Conservation (phyloP, 768 basidiomycete genomes). For the Paxillus rubicundulus region DNA sequence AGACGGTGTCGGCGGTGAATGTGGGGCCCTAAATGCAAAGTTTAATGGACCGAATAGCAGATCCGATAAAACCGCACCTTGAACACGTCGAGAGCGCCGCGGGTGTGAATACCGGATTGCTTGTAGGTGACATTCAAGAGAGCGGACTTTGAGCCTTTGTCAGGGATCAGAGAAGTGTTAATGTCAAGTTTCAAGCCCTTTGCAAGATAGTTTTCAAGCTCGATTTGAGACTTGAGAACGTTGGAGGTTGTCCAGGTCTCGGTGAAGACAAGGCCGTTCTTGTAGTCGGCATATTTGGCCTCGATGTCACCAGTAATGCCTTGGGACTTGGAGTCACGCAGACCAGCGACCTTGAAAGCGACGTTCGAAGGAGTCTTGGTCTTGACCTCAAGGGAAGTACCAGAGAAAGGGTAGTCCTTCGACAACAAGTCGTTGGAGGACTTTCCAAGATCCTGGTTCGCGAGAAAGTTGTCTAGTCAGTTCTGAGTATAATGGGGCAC, state of each 20-base stretch:
- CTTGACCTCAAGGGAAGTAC: conserved; percentile 77
- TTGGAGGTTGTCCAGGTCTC: conserved; percentile 96
- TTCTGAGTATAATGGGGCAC: neutral
- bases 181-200: conserved; percentile 97
- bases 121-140: conserved; percentile 86
- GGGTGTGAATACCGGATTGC: conserved; percentile 92
- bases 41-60: neutral
- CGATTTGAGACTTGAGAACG: conserved; percentile 85
- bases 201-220: conserved; percentile 96
- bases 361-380: conserved; percentile 87
- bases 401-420: conserved; percentile 87
- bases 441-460: conserved; percentile 85
- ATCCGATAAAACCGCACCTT: conserved; percentile 54
- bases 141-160: conserved; percentile 83
- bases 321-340: conserved; percentile 68
- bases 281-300: conserved; percentile 89
- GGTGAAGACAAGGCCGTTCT: conserved; percentile 92
- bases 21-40: conserved; percentile 76
- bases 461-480: conserved; percentile 2
- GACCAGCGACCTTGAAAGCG: conserved; percentile 89
- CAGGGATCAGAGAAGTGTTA: conserved; percentile 76
- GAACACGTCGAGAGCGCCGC: conserved; percentile 88
- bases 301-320: conserved; percentile 89
- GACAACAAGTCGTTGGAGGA: conserved; percentile 91
- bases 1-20: conserved; percentile 92